A percentile compares a stretch with the other conserved stretches of the same genome.
phyloP scores from a whole-genome alignment of 306 rosid species.

The Fagus sylvatica region DNA sequence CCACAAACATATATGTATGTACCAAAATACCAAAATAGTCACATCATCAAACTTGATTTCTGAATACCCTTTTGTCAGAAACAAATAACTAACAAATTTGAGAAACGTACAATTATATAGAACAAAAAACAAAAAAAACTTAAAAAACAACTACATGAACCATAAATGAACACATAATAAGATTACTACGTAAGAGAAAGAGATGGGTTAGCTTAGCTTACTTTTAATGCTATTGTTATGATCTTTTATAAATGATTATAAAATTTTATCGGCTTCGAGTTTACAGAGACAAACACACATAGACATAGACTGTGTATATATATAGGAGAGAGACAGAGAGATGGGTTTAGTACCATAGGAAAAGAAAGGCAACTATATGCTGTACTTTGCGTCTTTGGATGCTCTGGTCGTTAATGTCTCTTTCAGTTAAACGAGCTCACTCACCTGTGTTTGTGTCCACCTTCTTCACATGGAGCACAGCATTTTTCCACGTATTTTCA shows the following conservation, averaged over 20 bases:
- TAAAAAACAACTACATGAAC: neutral
- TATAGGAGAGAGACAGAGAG: neutral
- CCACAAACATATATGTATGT: neutral
- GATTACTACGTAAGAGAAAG: neutral
- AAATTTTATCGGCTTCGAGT: slow-evolving; percentile 25
- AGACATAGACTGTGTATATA: slow-evolving; percentile 8
- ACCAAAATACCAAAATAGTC: neutral
- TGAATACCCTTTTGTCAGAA: neutral
- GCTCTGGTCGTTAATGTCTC: slow-evolving; percentile 27
- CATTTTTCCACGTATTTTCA: neutral
- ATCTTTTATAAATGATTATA: neutral
- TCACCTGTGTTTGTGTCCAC: slow-evolving; percentile 2
- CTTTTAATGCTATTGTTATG: slow-evolving; percentile 11
- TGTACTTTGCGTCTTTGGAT: slow-evolving; percentile 31
- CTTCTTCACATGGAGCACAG: neutral
- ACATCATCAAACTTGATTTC: slow-evolving; percentile 11
- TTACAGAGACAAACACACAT: slow-evolving; percentile 1
- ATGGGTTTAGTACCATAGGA: slow-evolving; percentile 18
- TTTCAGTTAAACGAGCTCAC: slow-evolving; percentile 4
- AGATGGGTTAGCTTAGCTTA: slow-evolving; percentile 20
- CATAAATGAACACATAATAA: neutral
- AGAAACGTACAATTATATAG: neutral
- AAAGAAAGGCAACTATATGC: slow-evolving; percentile 1
- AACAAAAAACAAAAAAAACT: neutral
- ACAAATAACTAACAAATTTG: neutral